Evolutionary conservation across 257 asterid species (phyloP).

Genomic region (Scutellaria baicalensis): DNA sequence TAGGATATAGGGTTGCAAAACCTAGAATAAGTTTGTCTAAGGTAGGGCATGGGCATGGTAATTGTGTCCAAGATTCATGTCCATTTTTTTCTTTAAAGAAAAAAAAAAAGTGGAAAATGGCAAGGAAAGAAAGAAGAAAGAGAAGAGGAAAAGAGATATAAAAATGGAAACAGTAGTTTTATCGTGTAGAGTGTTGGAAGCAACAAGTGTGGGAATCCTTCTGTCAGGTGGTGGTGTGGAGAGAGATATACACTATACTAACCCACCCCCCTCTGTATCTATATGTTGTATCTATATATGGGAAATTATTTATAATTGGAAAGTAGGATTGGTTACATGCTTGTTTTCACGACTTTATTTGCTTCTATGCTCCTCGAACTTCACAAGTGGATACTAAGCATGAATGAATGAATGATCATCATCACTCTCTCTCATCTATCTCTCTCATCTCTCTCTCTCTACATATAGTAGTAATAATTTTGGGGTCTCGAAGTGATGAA

Average conservation of each 20-base stretch:
- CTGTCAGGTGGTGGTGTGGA: constrained; percentile 40
- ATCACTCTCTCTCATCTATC: background rate
- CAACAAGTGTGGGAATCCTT: constrained; percentile 60
- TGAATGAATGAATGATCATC: background rate
- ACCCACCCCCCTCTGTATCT: background rate
- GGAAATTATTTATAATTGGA: too few relatives aligned
- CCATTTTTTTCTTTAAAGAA: background rate
- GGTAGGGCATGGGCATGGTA: constrained; percentile 2
- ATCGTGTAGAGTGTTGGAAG: constrained; percentile 68
- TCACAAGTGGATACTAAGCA: constrained; percentile 19
- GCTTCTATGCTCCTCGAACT: constrained; percentile 21
- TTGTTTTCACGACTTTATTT: background rate
- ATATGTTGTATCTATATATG: background rate
- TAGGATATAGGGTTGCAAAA: background rate
- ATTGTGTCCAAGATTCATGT: background rate
- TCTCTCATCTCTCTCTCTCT: background rate
- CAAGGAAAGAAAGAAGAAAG: constrained; percentile 24
- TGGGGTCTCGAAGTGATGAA: constrained; percentile 6
- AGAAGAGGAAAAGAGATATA: constrained; percentile 5
- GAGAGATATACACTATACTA: background rate
- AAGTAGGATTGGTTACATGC: background rate
- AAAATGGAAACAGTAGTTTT: constrained; percentile 30
- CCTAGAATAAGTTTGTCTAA: background rate
- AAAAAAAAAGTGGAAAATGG: constrained; percentile 31
- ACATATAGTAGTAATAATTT: background rate